Percentiles rank a stretch among this genome's conserved stretches.
Evolutionary conservation across 2,329 filamentous ascomycete species (phyloP).

Genomic region (Fusarium armeniacum): DNA sequence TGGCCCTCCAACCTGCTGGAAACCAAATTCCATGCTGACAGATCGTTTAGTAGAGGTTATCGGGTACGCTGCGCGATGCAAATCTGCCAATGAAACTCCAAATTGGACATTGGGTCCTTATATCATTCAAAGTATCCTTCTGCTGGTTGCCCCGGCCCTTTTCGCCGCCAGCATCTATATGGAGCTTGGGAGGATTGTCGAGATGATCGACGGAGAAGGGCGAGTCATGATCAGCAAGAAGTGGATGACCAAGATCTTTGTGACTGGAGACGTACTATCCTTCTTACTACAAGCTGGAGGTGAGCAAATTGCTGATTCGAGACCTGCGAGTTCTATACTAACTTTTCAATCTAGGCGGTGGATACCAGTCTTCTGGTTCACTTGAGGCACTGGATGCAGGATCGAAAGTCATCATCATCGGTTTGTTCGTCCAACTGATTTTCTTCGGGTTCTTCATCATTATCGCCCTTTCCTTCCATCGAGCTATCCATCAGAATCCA

Average conservation of each 20-base stretch:
- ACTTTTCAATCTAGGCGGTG: neutral
- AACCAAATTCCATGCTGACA: neutral
- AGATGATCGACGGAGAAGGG: conserved; percentile 11
- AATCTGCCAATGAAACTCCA: conserved; percentile 5
- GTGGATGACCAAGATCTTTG: conserved; percentile 43
- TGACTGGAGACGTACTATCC: conserved; percentile 31
- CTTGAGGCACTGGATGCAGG: conserved; percentile 52
- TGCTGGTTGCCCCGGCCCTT: neutral
- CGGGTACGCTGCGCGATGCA: conserved; percentile 16
- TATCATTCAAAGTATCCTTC: conserved; percentile 17
- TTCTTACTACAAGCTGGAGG: conserved; percentile 35
- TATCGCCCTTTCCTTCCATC: conserved; percentile 61
- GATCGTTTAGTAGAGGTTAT: neutral
- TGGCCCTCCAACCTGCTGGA: accelerated
- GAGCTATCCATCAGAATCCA: conserved; percentile 21
- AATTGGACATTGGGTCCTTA: conserved; percentile 11
- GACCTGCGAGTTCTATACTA: neutral
- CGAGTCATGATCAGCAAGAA: conserved; percentile 7
- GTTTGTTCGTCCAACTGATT: conserved; percentile 66
- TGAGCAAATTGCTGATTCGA: neutral
- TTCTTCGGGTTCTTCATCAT: conserved; percentile 68
- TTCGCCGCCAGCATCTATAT: conserved; percentile 14
- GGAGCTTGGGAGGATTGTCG: conserved; percentile 11
- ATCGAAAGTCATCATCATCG: conserved; percentile 63
- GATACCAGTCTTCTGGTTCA: conserved; percentile 47